A percentile compares a stretch with the other conserved stretches of the same genome.
Conservation (phyloP, 495 filamentous ascomycete genomes). For the Penicillium herquei region DNA sequence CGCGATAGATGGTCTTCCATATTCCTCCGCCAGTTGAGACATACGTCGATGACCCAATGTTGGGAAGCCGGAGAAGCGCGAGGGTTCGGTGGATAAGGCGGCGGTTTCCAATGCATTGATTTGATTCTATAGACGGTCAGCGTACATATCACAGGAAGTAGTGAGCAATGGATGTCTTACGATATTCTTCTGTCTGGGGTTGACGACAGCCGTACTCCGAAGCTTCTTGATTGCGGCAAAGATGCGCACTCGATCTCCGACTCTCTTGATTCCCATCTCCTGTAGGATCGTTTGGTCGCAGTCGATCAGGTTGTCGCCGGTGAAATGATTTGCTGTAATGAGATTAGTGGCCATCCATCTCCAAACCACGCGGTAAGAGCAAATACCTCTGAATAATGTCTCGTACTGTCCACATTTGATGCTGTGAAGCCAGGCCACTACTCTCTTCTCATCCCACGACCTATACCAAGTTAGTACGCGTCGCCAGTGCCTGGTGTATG, state of each 20-base stretch:
- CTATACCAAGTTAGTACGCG: conserved; percentile 39
- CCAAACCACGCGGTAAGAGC: background rate
- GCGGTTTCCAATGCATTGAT: conserved; percentile 43
- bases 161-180: conserved; percentile 47
- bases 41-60: conserved; percentile 67
- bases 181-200: conserved; percentile 82
- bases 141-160: background rate
- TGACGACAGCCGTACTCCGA: conserved; percentile 77
- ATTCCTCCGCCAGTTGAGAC: conserved; percentile 62
- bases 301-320: conserved; percentile 92
- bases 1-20: conserved; percentile 57
- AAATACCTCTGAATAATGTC: conserved; percentile 73
- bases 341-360: conserved; percentile 3
- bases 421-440: conserved; percentile 83
- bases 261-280: conserved; percentile 97
- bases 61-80: conserved; percentile 56
- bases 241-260: conserved; percentile 94
- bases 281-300: conserved; percentile 95
- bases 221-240: conserved; percentile 91
- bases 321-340: conserved; percentile 79
- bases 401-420: conserved; percentile 94
- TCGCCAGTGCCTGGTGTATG: background rate
- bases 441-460: conserved; percentile 86
- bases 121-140: conserved; percentile 39
- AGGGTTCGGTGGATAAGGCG: conserved; percentile 64